Conservation (phyloP, 2,329 filamentous ascomycete genomes). For the Alternaria hordeiaustralica region DNA sequence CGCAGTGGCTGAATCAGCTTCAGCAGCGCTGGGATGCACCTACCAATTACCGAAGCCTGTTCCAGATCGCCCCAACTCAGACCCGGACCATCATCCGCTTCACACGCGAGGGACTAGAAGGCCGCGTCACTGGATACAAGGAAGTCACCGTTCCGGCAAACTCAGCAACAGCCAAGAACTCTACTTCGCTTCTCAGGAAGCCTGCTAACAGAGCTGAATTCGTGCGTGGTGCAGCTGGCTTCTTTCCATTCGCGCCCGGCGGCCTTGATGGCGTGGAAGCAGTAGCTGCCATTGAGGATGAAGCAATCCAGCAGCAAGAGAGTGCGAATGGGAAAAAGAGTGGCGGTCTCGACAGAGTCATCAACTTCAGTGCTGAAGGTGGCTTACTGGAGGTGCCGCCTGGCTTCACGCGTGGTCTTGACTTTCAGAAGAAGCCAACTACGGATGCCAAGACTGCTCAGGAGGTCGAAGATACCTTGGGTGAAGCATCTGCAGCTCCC, state of each 20-base stretch:
- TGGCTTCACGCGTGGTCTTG: slow-evolving; percentile 79
- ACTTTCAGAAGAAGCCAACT: slow-evolving; percentile 67
- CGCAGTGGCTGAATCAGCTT: slow-evolving; percentile 84
- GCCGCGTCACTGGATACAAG: slow-evolving; percentile 88
- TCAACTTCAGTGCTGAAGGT: slow-evolving; percentile 78
- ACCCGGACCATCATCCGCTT: slow-evolving; percentile 95
- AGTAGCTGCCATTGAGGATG: slow-evolving; percentile 81
- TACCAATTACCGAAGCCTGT: slow-evolving; percentile 81
- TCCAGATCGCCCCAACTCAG: slow-evolving; percentile 87
- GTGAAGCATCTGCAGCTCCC: slow-evolving; percentile 54
- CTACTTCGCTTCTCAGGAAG: slow-evolving; percentile 84
- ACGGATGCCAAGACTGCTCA: slow-evolving; percentile 68
- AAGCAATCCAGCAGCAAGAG: slow-evolving; percentile 64
- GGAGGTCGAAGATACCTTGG: slow-evolving; percentile 71
- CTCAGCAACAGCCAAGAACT: slow-evolving; percentile 92
- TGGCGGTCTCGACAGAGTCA: slow-evolving; percentile 77
- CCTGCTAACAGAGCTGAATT: slow-evolving; percentile 88
- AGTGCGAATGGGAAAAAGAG: slow-evolving; percentile 49
- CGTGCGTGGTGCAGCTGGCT: slow-evolving; percentile 88
- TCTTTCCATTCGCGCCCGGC: slow-evolving; percentile 92
- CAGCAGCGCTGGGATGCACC: slow-evolving; percentile 90
- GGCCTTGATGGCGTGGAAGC: slow-evolving; percentile 87
- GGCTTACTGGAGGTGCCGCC: slow-evolving; percentile 83
- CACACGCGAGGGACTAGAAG: slow-evolving; percentile 87
- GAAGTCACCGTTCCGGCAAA: slow-evolving; percentile 91